A percentile compares a stretch with the other conserved stretches of the same genome.
Evolutionary conservation across 2,329 filamentous ascomycete species (phyloP).

Genomic region (Blastomyces silverae): DNA sequence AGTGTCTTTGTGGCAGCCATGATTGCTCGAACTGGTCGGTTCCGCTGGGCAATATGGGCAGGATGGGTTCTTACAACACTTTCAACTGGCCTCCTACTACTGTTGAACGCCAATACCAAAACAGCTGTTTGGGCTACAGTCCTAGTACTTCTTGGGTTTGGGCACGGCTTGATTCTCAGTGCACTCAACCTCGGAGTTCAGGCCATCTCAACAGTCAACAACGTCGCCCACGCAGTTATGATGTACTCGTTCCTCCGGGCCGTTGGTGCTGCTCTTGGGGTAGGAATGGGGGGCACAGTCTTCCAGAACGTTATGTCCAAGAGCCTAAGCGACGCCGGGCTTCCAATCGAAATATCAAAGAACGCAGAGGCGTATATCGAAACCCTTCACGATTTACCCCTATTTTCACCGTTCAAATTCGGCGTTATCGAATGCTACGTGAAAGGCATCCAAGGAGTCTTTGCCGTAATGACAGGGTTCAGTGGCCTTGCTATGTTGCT

Average conservation of each 20-base stretch:
- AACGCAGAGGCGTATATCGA: slow-evolving; percentile 14
- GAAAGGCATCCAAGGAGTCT: slow-evolving; percentile 12
- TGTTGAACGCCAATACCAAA: slow-evolving; percentile 39
- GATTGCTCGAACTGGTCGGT: slow-evolving; percentile 32
- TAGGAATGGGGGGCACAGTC: slow-evolving; percentile 11
- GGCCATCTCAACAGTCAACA: slow-evolving; percentile 10
- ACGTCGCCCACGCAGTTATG: slow-evolving; percentile 12
- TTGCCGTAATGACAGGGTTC: slow-evolving; percentile 10
- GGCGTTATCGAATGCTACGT: slow-evolving; percentile 8
- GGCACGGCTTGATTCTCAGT: slow-evolving; percentile 12
- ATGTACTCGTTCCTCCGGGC: slow-evolving; percentile 14
- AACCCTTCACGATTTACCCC: slow-evolving; percentile 5
- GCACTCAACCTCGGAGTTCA: slow-evolving; percentile 14
- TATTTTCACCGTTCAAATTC: not conserved
- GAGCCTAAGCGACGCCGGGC: not conserved
- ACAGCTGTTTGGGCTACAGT: slow-evolving; percentile 43
- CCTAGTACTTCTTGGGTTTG: slow-evolving; percentile 9
- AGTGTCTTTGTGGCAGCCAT: slow-evolving; percentile 47
- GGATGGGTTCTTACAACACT: slow-evolving; percentile 57
- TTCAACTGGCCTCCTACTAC: slow-evolving; percentile 47
- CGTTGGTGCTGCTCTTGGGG: slow-evolving; percentile 9
- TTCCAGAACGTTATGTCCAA: slow-evolving; percentile 11
- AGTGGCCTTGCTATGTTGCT: slow-evolving; percentile 13
- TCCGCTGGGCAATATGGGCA: slow-evolving; percentile 53
- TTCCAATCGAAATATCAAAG: slow-evolving; percentile 13